These are phyloP conservation scores for Yamadazyma laniorum DNA, from an alignment of 805 yeast species.

Conservation along the genomic window DNA sequence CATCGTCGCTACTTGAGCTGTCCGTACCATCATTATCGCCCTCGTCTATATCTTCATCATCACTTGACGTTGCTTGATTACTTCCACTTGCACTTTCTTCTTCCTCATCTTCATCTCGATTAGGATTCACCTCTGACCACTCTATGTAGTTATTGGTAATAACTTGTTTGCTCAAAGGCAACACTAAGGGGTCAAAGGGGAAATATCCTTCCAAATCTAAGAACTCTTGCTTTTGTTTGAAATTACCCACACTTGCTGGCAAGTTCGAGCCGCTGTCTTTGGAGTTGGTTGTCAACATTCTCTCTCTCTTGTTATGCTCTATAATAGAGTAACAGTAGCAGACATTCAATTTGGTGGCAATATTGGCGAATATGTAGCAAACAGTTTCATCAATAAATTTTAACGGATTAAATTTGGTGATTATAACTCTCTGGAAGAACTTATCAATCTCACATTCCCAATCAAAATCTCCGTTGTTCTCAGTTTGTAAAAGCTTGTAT, in stretches of 20 bases:
- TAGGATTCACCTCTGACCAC: slow-evolving; percentile 59
- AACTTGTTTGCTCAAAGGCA: slow-evolving; percentile 56
- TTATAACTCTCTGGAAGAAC: slow-evolving; percentile 80
- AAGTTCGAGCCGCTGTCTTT: background rate
- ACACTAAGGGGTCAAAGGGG: slow-evolving; percentile 89
- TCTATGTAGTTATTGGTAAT: slow-evolving; percentile 61
- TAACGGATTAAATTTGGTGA: slow-evolving; percentile 89
- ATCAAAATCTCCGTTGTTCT: slow-evolving; percentile 24
- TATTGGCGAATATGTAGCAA: slow-evolving; percentile 87
- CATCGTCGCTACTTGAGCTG: slow-evolving; percentile 10
- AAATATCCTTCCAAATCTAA: slow-evolving; percentile 90
- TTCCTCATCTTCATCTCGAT: slow-evolving; percentile 63
- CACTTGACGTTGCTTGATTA: slow-evolving; percentile 16
- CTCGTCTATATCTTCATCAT: slow-evolving; percentile 14
- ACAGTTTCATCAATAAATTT: slow-evolving; percentile 93
- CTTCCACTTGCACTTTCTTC: slow-evolving; percentile 32
- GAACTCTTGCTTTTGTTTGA: slow-evolving; percentile 73
- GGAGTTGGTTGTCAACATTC: slow-evolving; percentile 43
- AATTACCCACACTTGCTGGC: slow-evolving; percentile 37
- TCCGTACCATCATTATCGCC: slow-evolving; percentile 13
- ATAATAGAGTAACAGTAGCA: slow-evolving; percentile 93
- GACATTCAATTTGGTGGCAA: slow-evolving; percentile 84
- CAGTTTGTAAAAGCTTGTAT: slow-evolving; percentile 48
- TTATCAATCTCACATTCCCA: slow-evolving; percentile 86
- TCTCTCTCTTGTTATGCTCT: slow-evolving; percentile 80